Evolutionary conservation across 352 stramenopile genomes (phyloP).

Genomic region (Phytopythium vexans): DNA sequence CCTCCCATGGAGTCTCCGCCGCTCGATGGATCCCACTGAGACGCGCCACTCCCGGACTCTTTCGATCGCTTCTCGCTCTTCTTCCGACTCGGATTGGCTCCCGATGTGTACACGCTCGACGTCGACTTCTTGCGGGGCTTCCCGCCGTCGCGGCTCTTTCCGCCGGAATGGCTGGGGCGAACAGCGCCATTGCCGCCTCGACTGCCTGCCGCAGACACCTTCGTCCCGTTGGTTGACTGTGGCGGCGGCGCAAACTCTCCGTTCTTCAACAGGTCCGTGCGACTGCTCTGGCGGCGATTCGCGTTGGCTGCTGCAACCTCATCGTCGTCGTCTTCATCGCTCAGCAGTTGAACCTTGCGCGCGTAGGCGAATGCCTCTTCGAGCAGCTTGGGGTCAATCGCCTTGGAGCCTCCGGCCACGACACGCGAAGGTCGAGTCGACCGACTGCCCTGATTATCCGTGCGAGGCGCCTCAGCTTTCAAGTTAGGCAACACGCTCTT

Average conservation of each 20-base stretch:
- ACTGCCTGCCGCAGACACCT: no score
- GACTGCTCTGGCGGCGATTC: not conserved
- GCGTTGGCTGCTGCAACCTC: conserved; percentile 19
- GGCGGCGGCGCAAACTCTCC: no score
- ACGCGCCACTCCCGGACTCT: conserved; percentile 23
- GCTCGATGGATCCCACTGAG: conserved; percentile 24
- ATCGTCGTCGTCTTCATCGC: conserved; percentile 36
- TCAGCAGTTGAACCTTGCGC: conserved; percentile 40
- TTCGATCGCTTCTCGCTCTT: conserved; percentile 30
- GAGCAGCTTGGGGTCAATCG: conserved; percentile 60
- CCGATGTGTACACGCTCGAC: not conserved
- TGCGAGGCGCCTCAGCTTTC: conserved; percentile 15
- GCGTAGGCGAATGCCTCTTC: conserved; percentile 78
- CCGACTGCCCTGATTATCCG: conserved; percentile 23
- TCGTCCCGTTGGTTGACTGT: no score
- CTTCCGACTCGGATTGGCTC: conserved; percentile 18
- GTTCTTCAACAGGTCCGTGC: no score
- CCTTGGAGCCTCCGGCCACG: conserved; percentile 14
- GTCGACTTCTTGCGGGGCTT: conserved; percentile 5
- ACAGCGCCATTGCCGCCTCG: no score
- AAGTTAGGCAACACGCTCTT: conserved; percentile 38
- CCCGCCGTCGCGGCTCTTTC: conserved; percentile 1
- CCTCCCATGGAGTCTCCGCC: conserved; percentile 10
- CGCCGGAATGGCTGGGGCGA: not conserved
- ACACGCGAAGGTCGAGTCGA: conserved; percentile 16